Conservation (phyloP, 2,329 filamentous ascomycete genomes). For the Pestalotiopsis sp. region DNA sequence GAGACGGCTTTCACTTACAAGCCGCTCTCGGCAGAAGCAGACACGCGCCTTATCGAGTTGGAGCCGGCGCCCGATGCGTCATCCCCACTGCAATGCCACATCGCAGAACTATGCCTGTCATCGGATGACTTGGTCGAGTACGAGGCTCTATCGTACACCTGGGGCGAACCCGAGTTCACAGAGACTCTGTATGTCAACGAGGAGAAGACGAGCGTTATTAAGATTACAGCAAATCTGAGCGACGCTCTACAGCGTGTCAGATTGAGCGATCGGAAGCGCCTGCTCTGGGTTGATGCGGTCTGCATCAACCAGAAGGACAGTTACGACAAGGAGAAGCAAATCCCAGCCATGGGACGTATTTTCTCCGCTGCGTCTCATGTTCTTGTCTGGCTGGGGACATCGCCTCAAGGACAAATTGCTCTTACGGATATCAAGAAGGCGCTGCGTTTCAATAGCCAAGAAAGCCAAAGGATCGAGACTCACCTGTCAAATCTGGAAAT, state of each 20-base stretch:
- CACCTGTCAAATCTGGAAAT: background rate
- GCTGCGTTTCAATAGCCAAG: background rate
- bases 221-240: background rate
- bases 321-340: background rate
- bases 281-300: background rate
- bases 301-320: background rate
- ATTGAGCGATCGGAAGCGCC: background rate
- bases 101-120: background rate
- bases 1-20: background rate
- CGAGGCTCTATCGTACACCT: background rate
- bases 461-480: too few species aligned
- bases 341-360: background rate
- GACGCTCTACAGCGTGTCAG: background rate
- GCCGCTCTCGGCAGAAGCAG: background rate
- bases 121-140: background rate
- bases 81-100: background rate
- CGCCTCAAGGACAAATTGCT: background rate
- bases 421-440: background rate
- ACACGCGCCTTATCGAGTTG: background rate
- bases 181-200: background rate
- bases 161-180: background rate
- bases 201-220: background rate
- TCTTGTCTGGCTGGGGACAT: background rate
- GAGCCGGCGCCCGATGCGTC: background rate
- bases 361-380: background rate